These are phyloP conservation scores for Ustulina deusta DNA, from an alignment of 2,329 filamentous ascomycete genomes.

Conservation along the genomic window DNA sequence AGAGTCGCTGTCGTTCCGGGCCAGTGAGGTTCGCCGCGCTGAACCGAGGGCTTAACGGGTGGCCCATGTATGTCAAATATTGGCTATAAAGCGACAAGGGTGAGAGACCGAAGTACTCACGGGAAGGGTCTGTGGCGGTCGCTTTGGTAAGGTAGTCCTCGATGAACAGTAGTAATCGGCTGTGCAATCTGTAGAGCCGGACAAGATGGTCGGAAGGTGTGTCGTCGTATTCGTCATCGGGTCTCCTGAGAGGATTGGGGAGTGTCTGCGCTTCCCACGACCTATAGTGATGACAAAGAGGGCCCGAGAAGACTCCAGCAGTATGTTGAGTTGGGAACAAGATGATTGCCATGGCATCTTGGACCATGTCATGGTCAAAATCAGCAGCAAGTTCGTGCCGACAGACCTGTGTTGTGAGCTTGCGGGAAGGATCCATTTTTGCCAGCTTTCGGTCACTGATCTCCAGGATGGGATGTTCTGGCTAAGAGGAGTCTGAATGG, in stretches of 20 bases:
- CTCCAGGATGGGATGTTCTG: not conserved
- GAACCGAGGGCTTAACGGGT: constrained; percentile 15
- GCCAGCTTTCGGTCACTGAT: not conserved
- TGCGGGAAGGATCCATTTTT: not conserved
- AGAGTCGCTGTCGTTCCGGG: constrained; percentile 15
- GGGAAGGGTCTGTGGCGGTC: not conserved
- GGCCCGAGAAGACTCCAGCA: not conserved
- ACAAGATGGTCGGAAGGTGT: not conserved
- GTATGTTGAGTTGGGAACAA: not conserved
- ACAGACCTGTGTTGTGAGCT: not conserved
- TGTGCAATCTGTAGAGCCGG: not conserved
- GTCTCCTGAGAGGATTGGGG: constrained; percentile 1
- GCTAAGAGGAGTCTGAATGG: not conserved
- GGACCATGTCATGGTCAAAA: constrained; percentile 1
- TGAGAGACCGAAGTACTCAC: constrained; percentile 4
- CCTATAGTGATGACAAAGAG: not conserved
- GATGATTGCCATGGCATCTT: constrained; percentile 9
- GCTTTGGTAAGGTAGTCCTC: constrained; percentile 7
- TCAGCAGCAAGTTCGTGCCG: not conserved
- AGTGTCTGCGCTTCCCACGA: not conserved
- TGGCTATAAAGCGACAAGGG: not conserved
- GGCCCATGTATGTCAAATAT: constrained; percentile 11
- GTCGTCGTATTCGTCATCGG: not conserved
- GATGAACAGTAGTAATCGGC: not conserved
- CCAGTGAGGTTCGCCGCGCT: constrained; percentile 3